phyloP scores from a whole-genome alignment of 768 basidiomycete species.

The Cystobasidiopsis lactophilus region DNA sequence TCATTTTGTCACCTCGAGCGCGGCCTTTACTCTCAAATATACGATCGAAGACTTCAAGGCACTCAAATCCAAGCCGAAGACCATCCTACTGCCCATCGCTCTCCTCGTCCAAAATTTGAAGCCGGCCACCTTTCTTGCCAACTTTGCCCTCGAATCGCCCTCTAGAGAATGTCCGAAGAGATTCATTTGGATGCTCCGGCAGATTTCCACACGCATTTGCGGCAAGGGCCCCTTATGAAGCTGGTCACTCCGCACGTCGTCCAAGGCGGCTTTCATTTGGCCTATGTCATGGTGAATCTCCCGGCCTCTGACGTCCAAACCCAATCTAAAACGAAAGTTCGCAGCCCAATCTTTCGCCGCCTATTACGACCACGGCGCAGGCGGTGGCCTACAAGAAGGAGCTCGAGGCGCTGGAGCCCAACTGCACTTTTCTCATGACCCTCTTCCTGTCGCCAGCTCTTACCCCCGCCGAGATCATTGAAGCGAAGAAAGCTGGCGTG shows the following conservation, averaged over 20 bases:
- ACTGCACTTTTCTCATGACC: conserved; percentile 78
- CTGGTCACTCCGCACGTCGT: conserved; percentile 78
- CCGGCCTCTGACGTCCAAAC: neutral
- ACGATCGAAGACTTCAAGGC: too few relatives aligned
- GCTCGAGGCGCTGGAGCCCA: conserved; percentile 50
- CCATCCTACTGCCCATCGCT: too few relatives aligned
- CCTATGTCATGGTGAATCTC: conserved; percentile 71
- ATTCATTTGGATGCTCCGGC: conserved; percentile 4
- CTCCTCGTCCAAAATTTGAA: too few relatives aligned
- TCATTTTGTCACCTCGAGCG: too few relatives aligned
- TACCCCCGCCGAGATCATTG: conserved; percentile 71
- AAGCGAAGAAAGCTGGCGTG: conserved; percentile 66
- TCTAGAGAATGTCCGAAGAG: neutral
- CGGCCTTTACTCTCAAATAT: too few relatives aligned
- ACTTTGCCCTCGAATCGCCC: neutral
- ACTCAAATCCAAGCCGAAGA: too few relatives aligned
- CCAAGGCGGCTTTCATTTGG: conserved; percentile 68
- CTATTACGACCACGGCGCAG: conserved; percentile 21
- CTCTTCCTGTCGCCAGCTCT: conserved; percentile 80
- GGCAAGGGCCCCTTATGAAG: conserved; percentile 58
- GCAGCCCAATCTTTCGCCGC: conserved; percentile 46
- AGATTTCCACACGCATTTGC: conserved; percentile 33
- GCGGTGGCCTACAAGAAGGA: conserved; percentile 59
- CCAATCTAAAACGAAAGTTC: neutral
- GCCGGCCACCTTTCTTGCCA: too few relatives aligned